Conservation (phyloP, 1,139 yeast genomes). For the Candida neerlandica region DNA sequence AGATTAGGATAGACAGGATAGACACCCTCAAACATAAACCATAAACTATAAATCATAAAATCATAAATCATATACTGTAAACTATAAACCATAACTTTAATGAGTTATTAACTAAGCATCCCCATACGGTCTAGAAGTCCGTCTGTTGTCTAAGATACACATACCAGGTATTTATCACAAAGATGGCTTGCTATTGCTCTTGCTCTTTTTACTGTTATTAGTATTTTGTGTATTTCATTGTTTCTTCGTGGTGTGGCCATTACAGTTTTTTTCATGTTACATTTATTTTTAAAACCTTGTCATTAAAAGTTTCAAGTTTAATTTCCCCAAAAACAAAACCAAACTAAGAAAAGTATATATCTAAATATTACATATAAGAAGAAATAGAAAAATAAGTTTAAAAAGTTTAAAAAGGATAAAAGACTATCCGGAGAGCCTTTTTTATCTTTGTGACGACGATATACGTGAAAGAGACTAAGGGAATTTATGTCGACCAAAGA, state of each 20-base stretch:
- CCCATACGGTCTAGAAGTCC: background rate
- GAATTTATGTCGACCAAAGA: too few species aligned
- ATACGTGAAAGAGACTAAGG: too few species aligned
- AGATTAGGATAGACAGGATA: background rate
- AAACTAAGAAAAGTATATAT: background rate
- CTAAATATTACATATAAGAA: too few species aligned
- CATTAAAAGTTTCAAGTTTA: background rate
- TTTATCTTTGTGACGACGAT: too few species aligned
- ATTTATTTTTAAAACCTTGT: background rate
- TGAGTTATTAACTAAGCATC: background rate
- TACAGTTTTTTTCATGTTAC: background rate
- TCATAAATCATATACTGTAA: too few species aligned
- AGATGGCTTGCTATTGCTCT: background rate
- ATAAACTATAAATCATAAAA: too few species aligned
- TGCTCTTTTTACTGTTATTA: too few species aligned
- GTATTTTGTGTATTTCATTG: background rate
- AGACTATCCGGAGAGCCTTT: too few species aligned
- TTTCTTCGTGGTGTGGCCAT: background rate
- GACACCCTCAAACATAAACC: too few species aligned
- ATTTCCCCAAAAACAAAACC: background rate
- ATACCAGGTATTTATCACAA: background rate
- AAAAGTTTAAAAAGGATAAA: too few species aligned
- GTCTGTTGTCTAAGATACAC: background rate
- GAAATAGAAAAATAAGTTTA: too few species aligned
- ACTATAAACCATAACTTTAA: background rate